These are phyloP conservation scores for Albugo laibachii DNA, from an alignment of 352 stramenopile genomes.

Conservation along the genomic window DNA sequence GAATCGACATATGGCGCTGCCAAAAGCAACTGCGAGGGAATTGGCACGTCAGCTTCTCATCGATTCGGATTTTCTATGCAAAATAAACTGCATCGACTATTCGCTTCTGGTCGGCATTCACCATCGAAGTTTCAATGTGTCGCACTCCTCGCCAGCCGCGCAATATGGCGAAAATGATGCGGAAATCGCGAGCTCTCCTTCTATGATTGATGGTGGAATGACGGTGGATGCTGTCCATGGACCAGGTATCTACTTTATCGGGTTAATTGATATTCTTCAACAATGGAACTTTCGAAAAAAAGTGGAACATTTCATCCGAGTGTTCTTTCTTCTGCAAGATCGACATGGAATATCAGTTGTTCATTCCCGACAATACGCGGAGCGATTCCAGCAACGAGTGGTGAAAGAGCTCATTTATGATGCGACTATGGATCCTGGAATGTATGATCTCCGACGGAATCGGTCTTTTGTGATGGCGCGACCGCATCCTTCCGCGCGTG, in stretches of 20 bases:
- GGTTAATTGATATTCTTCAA: slow-evolving; percentile 95
- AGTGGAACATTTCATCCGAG: slow-evolving; percentile 73
- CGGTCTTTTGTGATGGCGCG: too few relatives aligned
- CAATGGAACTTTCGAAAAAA: slow-evolving; percentile 89
- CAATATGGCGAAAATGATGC: slow-evolving; percentile 3
- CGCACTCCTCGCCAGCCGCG: not conserved
- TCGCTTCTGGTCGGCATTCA: slow-evolving; percentile 87
- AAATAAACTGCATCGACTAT: slow-evolving; percentile 96
- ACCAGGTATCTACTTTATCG: slow-evolving; percentile 66
- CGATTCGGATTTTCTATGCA: slow-evolving; percentile 84
- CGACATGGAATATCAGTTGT: slow-evolving; percentile 65
- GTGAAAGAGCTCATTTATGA: slow-evolving; percentile 70
- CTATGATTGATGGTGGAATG: slow-evolving; percentile 14
- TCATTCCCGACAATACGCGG: slow-evolving; percentile 56
- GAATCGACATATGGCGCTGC: slow-evolving; percentile 53
- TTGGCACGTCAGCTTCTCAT: slow-evolving; percentile 70
- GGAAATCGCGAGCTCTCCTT: slow-evolving; percentile 10
- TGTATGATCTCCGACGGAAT: too few relatives aligned
- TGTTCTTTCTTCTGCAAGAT: slow-evolving; percentile 63
- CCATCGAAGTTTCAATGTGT: not conserved
- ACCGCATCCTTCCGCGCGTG: too few relatives aligned
- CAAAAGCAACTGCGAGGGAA: slow-evolving; percentile 41
- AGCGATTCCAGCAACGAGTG: slow-evolving; percentile 70
- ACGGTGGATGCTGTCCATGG: not conserved
- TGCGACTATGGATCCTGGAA: slow-evolving; percentile 9